These are phyloP conservation scores for Plenodomus tracheiphilus DNA, from an alignment of 2,329 filamentous ascomycete species.

Conservation along the genomic window DNA sequence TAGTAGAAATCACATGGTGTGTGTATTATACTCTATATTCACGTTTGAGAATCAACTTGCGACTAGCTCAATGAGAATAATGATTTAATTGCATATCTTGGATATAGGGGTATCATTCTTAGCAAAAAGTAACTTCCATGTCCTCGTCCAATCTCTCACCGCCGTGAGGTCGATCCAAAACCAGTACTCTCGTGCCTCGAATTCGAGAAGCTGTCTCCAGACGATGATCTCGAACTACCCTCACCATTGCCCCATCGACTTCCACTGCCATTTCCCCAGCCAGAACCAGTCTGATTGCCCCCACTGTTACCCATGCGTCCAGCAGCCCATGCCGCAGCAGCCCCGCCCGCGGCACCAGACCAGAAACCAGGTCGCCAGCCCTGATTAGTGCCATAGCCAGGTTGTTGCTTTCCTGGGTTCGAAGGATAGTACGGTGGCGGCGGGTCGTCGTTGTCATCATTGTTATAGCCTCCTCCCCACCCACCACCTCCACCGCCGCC, in stretches of 20 bases:
- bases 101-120: slow-evolving; percentile 36
- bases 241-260: slow-evolving; percentile 42
- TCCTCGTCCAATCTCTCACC: slow-evolving; percentile 20
- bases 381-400: slow-evolving; percentile 34
- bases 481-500: slow-evolving; percentile 49
- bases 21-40: too few relatives aligned
- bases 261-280: slow-evolving; percentile 37
- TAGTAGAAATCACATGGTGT: too few relatives aligned
- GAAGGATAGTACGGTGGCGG: slow-evolving; percentile 53
- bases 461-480: slow-evolving; percentile 36
- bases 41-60: too few relatives aligned
- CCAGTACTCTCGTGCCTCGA: slow-evolving; percentile 69
- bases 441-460: slow-evolving; percentile 49
- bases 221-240: slow-evolving; percentile 41
- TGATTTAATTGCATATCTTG: too few relatives aligned
- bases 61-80: neutral
- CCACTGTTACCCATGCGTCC: slow-evolving; percentile 48
- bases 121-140: slow-evolving; percentile 15
- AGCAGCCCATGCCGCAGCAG: slow-evolving; percentile 69
- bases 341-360: slow-evolving; percentile 68
- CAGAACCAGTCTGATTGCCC: slow-evolving; percentile 45
- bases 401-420: slow-evolving; percentile 20
- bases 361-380: slow-evolving; percentile 76
- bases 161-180: slow-evolving; percentile 67
- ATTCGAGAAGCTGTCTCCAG: slow-evolving; percentile 46